A percentile compares a stretch with the other conserved stretches of the same genome.
These are phyloP conservation scores for Poronia punctata DNA, from an alignment of 495 filamentous ascomycete species.

Conservation along the genomic window DNA sequence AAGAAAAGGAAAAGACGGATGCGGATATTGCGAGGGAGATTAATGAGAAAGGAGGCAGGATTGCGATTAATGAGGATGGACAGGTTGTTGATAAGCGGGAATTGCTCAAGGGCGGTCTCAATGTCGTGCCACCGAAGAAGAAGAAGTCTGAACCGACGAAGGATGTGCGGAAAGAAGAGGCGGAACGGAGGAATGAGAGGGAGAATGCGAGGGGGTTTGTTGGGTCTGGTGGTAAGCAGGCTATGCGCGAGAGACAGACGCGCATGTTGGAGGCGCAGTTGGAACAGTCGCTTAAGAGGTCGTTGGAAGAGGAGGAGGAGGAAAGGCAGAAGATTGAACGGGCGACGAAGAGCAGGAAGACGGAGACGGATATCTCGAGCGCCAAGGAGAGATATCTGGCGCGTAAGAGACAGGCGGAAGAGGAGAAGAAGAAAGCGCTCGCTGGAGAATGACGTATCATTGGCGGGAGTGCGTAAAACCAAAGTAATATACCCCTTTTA, in stretches of 20 bases:
- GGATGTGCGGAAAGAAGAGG: constrained; percentile 25
- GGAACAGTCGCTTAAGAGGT: constrained; percentile 65
- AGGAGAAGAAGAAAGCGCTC: constrained; percentile 48
- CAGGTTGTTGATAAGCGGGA: constrained; percentile 92
- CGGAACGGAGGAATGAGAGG: constrained; percentile 26
- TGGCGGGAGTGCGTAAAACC: constrained; percentile 8
- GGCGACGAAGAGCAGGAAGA: constrained; percentile 63
- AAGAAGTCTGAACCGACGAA: constrained; percentile 33
- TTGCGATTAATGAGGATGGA: constrained; percentile 86
- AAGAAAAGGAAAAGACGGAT: constrained; percentile 56
- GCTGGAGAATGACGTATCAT: constrained; percentile 13
- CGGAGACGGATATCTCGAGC: constrained; percentile 72
- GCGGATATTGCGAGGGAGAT: constrained; percentile 67
- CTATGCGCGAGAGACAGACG: constrained; percentile 73
- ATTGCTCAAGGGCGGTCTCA: constrained; percentile 79
- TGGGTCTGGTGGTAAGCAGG: constrained; percentile 45
- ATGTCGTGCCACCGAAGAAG: constrained; percentile 59
- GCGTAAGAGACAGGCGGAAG: constrained; percentile 73
- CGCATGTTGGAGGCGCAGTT: constrained; percentile 81
- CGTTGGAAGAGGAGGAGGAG: constrained; percentile 66
- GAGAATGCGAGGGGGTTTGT: constrained; percentile 39
- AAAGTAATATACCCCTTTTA: constrained; percentile 7
- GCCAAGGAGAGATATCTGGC: constrained; percentile 84
- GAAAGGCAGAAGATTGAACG: constrained; percentile 62
- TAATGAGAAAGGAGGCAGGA: constrained; percentile 58